These are phyloP conservation scores for Begonia fuchsioides DNA, from an alignment of 306 rosid species.

Conservation along the genomic window DNA sequence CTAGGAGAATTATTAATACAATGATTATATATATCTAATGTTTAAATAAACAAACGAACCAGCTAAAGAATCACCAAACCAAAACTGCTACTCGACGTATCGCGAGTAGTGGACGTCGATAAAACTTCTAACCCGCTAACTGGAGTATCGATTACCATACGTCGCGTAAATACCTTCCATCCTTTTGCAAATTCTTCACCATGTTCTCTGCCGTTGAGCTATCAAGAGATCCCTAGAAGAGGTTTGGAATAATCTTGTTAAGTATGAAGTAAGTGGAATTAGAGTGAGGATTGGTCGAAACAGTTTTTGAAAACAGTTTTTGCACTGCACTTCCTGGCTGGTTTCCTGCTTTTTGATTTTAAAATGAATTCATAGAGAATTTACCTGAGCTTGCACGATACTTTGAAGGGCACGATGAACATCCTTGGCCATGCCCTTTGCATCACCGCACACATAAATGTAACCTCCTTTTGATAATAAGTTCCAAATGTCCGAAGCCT, in stretches of 20 bases:
- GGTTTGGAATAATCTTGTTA: neutral
- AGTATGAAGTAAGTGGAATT: too few relatives aligned
- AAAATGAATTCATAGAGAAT: neutral
- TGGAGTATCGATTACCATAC: conserved; percentile 44
- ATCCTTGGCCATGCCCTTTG: conserved; percentile 92
- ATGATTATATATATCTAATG: too few relatives aligned
- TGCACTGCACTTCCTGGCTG: too few relatives aligned
- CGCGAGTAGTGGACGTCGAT: too few relatives aligned
- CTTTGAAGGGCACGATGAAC: conserved; percentile 78
- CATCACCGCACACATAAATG: conserved; percentile 91
- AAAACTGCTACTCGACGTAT: too few relatives aligned
- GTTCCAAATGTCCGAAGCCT: conserved; percentile 60
- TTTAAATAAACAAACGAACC: too few relatives aligned
- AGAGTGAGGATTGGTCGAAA: too few relatives aligned
- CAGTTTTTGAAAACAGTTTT: too few relatives aligned
- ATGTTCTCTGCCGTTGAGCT: conserved; percentile 56
- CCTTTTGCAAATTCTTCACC: conserved; percentile 71
- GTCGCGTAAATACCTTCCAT: conserved; percentile 71
- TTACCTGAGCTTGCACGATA: conserved; percentile 63
- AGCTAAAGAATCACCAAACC: too few relatives aligned
- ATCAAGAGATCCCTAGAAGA: conserved; percentile 56
- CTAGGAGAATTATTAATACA: too few relatives aligned
- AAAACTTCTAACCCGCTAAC: too few relatives aligned
- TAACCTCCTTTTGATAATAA: conserved; percentile 64
- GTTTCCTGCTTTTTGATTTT: neutral